Evolutionary conservation across 768 basidiomycete species (phyloP).

Genomic region (Hypholoma sublateritium): DNA sequence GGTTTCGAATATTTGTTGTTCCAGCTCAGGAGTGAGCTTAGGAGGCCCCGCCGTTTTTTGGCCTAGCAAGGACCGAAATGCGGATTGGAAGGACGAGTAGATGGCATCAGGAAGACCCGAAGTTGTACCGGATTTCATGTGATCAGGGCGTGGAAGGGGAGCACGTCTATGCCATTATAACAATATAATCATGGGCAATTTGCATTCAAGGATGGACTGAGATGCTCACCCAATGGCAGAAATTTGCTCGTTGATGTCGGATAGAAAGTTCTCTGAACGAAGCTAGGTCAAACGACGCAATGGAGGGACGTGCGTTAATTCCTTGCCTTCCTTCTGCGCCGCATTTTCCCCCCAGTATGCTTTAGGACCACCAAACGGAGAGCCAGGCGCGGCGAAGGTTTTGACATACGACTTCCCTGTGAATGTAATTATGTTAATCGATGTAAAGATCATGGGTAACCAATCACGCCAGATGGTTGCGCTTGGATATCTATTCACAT

Average conservation of each 20-base stretch:
- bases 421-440: no score
- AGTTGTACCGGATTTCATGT: neutral
- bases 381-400: neutral
- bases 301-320: neutral
- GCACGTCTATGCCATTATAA: neutral
- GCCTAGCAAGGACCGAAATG: neutral
- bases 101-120: neutral
- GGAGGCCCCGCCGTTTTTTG: neutral
- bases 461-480: neutral
- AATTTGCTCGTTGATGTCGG: slow-evolving; percentile 13
- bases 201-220: neutral
- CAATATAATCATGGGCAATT: neutral
- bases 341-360: slow-evolving; percentile 11
- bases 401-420: slow-evolving; percentile 4
- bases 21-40: slow-evolving; percentile 8
- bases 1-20: slow-evolving; percentile 15
- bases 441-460: neutral
- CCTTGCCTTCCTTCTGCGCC: slow-evolving; percentile 7
- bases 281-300: slow-evolving; percentile 5
- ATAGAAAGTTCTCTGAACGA: slow-evolving; percentile 10
- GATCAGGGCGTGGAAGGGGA: neutral
- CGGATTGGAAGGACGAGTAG: neutral
- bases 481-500: slow-evolving; percentile 7
- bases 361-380: neutral
- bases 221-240: slow-evolving; percentile 8